phyloP scores from a whole-genome alignment of 2,329 filamentous ascomycete genomes.

The Penicillium sp. region DNA sequence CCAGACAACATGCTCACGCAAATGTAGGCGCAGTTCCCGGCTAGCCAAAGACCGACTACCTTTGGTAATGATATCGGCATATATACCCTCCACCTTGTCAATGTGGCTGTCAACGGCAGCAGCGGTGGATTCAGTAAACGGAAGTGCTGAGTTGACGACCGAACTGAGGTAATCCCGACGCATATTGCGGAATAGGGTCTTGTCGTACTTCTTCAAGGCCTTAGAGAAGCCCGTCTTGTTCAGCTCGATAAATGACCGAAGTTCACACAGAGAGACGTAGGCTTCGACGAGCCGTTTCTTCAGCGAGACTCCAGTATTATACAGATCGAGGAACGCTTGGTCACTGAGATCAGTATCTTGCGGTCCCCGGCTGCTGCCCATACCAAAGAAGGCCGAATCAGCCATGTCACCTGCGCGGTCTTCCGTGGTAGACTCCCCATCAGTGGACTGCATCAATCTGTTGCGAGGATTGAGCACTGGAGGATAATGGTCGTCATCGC shows the following conservation, averaged over 20 bases:
- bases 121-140: constrained; percentile 77
- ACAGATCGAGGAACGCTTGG: constrained; percentile 68
- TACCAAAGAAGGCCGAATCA: constrained; percentile 39
- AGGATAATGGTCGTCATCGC: constrained; percentile 61
- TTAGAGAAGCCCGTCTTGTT: constrained; percentile 97
- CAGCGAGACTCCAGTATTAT: constrained; percentile 76
- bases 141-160: constrained; percentile 76
- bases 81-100: constrained; percentile 73
- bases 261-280: constrained; percentile 91
- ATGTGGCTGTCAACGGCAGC: constrained; percentile 73
- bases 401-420: constrained; percentile 38
- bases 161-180: constrained; percentile 76
- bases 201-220: constrained; percentile 98
- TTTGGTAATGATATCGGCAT: constrained; percentile 79
- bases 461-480: constrained; percentile 12
- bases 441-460: constrained; percentile 27
- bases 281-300: constrained; percentile 88
- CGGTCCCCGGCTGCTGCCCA: constrained; percentile 25
- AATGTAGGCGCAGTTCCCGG: constrained; percentile 84
- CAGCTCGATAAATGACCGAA: constrained; percentile 93
- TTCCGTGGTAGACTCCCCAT: constrained; percentile 33
- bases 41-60: constrained; percentile 78
- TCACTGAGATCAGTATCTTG: constrained; percentile 80
- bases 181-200: constrained; percentile 83
- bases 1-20: constrained; percentile 97